Base-by-base conservation (phyloP, 345 rosid genomes). In the Arabidopsis arenosa region DNA sequence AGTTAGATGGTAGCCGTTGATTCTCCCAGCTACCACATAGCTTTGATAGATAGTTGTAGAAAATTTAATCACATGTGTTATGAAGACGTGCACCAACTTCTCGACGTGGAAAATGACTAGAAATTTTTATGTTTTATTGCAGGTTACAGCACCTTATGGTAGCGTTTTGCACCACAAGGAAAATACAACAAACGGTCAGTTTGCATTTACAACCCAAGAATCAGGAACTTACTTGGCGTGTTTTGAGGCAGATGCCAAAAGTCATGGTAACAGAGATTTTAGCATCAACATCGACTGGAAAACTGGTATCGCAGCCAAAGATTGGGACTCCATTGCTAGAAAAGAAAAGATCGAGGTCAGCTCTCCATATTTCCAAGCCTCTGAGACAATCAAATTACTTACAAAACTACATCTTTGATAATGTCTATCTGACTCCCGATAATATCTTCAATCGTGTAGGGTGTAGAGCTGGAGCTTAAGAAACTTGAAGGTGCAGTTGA, bases 281-380 rank as follows among this genome's bases (percentile, higher is more conserved):
- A 89, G 86, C 71, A 84, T 93, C 41, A 86, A 84, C 81, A 64
- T 93, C 40, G 97, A 93, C 72, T 90, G 97, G 98, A 90, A 84
- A 86, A 89, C 89, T 58, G 97, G 97, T 82, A 90, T 93, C 61
- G 87, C 88, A 0, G 90, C 98, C 9, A 89, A 89, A 63, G 98
- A 89, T 74, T 93, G 98, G 98, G 97, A 88, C n/a, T 80, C 90
- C 23, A 88, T 93, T 55, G 98, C 98, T 54, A 90, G 61, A 73
- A 89, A 85, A 82, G 96, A 91, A 80, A 90, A 91, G 86, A 82
- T 90, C 9, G 95, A 93, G 90, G 98, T 90, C 62, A 72, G 87
- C 66, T 69, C 53, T 73, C 40, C 12, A 63, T 39, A 30, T 66
- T 12, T 35, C 28, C 26, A 18, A 0, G 13, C 28, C 30, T 18